Conservation (phyloP, 176 grass and related monocot species). For the Hyparrhenia diplandra region DNA sequence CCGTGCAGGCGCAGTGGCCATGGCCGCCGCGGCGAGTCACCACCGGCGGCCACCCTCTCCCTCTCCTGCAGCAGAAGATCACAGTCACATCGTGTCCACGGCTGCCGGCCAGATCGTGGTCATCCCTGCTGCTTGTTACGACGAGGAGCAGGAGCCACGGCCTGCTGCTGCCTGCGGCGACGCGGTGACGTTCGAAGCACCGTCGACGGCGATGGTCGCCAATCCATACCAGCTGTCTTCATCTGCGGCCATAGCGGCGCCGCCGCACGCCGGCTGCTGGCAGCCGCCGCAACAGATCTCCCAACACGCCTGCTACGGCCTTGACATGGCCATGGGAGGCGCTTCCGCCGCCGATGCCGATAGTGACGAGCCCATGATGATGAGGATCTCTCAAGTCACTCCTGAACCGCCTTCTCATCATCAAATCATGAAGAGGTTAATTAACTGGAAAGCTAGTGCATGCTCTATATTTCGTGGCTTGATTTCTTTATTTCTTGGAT, state of each 20-base stretch:
- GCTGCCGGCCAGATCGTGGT: conserved; percentile 6
- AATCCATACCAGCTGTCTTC: conserved; percentile 4
- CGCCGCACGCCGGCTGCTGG: background rate
- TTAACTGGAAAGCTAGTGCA: no score
- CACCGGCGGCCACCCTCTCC: background rate
- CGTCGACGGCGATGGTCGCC: background rate
- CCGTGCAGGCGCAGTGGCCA: conserved; percentile 23
- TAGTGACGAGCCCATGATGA: conserved; percentile 12
- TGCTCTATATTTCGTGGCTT: no score
- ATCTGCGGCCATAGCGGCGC: background rate
- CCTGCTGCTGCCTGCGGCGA: conserved; percentile 3
- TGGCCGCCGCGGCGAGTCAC: background rate
- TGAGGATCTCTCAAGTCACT: conserved; percentile 23
- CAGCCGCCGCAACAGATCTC: conserved; percentile 33
- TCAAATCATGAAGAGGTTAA: conserved; percentile 47
- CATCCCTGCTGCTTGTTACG: background rate
- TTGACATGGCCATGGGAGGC: background rate
- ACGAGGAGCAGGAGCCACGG: background rate
- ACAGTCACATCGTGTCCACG: background rate
- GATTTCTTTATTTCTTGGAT: no score
- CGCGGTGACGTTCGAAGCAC: background rate
- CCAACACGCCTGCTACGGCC: conserved; percentile 8
- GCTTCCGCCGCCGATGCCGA: background rate
- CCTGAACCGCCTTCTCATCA: conserved; percentile 9
- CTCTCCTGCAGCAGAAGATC: background rate